Conservation (phyloP, 2,329 filamentous ascomycete species). For the Botryotinia narcissicola region DNA sequence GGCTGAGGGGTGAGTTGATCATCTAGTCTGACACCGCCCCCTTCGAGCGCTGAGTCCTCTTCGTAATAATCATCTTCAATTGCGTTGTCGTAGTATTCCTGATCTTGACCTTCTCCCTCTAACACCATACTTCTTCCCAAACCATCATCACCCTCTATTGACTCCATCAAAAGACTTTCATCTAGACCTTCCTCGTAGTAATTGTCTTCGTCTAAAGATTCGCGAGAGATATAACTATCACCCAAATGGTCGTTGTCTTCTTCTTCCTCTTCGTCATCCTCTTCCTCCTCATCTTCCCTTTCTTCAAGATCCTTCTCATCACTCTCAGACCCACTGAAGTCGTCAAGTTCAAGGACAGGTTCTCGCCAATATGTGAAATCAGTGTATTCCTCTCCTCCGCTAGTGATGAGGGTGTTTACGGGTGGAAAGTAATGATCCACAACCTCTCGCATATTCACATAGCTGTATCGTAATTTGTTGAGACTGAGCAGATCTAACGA, state of each 20-base stretch:
- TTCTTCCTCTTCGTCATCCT: conserved; percentile 49
- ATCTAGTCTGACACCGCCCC: background rate
- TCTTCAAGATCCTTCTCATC: conserved; percentile 55
- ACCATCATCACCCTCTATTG: conserved; percentile 32
- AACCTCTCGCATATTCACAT: conserved; percentile 94
- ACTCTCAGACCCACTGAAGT: conserved; percentile 82
- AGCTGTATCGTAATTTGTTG: conserved; percentile 94
- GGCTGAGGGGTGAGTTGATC: background rate
- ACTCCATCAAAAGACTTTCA: conserved; percentile 33
- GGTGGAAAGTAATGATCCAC: conserved; percentile 98
- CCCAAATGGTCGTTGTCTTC: conserved; percentile 52
- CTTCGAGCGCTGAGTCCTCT: background rate
- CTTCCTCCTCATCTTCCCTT: conserved; percentile 50
- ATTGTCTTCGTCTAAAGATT: conserved; percentile 46
- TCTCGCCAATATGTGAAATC: conserved; percentile 98
- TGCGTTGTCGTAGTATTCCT: conserved; percentile 13
- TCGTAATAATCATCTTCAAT: conserved; percentile 21
- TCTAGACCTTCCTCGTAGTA: conserved; percentile 39
- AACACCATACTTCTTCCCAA: conserved; percentile 35
- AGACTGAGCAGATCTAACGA: conserved; percentile 84
- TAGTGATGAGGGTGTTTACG: conserved; percentile 79
- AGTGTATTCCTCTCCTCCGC: conserved; percentile 90
- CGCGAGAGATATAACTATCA: conserved; percentile 56
- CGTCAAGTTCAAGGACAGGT: conserved; percentile 75
- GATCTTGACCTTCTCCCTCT: conserved; percentile 34